These are phyloP conservation scores for Entomortierella beljakovae DNA, from an alignment of 192 early-diverging fungal species.

Conservation along the genomic window DNA sequence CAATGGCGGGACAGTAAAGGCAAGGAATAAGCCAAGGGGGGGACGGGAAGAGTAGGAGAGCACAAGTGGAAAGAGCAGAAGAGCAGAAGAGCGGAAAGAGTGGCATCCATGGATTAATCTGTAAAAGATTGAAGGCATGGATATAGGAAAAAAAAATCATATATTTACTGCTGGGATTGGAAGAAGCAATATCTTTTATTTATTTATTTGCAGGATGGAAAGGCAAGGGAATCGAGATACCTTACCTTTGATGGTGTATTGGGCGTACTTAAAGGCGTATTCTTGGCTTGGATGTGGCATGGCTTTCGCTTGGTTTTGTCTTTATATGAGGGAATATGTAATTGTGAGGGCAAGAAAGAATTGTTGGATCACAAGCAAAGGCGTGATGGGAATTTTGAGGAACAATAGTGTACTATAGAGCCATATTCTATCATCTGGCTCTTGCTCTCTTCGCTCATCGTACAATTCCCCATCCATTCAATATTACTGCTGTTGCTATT, in stretches of 20 bases:
- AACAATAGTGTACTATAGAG: background rate
- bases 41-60: background rate
- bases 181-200: too few relatives aligned
- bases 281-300: too few relatives aligned
- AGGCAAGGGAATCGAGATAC: too few relatives aligned
- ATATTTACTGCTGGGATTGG: too few relatives aligned
- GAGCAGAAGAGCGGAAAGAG: background rate
- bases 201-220: too few relatives aligned
- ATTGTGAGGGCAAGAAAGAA: too few relatives aligned
- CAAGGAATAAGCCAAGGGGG: background rate
- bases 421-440: background rate
- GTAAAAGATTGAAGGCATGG: constrained; percentile 2
- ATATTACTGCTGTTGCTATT: background rate
- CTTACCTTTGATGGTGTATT: too few relatives aligned
- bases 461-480: background rate
- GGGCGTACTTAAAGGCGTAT: too few relatives aligned
- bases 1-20: background rate
- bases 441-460: background rate
- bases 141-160: background rate
- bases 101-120: background rate
- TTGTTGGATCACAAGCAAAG: too few relatives aligned
- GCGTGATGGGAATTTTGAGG: too few relatives aligned
- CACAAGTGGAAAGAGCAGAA: background rate
- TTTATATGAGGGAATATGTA: too few relatives aligned
- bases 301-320: too few relatives aligned